Evolutionary conservation across 768 basidiomycete genomes (phyloP).

Genomic region (Agrocybe praecox): DNA sequence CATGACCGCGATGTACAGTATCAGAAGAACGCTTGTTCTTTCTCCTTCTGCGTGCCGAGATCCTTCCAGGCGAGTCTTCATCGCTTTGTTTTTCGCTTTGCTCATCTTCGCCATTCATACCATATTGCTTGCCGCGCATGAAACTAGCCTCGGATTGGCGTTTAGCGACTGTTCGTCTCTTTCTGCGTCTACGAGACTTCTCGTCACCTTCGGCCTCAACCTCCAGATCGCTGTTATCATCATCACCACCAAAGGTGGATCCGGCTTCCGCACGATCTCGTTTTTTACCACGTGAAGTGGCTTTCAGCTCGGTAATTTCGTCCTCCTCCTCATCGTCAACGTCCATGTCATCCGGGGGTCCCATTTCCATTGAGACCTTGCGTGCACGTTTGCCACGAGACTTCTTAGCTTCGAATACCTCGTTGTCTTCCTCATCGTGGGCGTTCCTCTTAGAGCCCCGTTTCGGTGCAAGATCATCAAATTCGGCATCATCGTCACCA

Average conservation of each 20-base stretch:
- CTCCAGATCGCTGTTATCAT: constrained; percentile 43
- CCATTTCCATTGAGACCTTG: constrained; percentile 49
- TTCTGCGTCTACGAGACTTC: constrained; percentile 50
- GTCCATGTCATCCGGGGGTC: constrained; percentile 38
- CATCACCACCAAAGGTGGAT: constrained; percentile 70
- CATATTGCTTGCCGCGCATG: constrained; percentile 66
- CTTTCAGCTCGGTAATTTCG: constrained; percentile 38
- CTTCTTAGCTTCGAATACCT: constrained; percentile 36
- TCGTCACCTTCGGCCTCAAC: constrained; percentile 38
- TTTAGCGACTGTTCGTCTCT: constrained; percentile 58
- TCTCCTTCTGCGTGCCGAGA: constrained; percentile 47
- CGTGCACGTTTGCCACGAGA: constrained; percentile 56
- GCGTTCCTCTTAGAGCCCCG: constrained; percentile 56
- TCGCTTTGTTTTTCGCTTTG: constrained; percentile 44
- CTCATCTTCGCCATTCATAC: constrained; percentile 54
- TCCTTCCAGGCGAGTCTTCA: constrained; percentile 22
- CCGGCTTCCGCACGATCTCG: constrained; percentile 76
- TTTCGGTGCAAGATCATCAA: constrained; percentile 29
- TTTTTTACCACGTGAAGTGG: constrained; percentile 63
- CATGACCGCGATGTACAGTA: constrained; percentile 30
- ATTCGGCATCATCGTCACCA: constrained; percentile 50
- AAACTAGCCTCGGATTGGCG: constrained; percentile 48
- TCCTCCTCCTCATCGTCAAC: constrained; percentile 49
- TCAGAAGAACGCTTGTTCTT: constrained; percentile 47
- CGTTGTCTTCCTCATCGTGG: constrained; percentile 45